Conservation (phyloP, 345 rosid species). For the Heritiera fomes region DNA sequence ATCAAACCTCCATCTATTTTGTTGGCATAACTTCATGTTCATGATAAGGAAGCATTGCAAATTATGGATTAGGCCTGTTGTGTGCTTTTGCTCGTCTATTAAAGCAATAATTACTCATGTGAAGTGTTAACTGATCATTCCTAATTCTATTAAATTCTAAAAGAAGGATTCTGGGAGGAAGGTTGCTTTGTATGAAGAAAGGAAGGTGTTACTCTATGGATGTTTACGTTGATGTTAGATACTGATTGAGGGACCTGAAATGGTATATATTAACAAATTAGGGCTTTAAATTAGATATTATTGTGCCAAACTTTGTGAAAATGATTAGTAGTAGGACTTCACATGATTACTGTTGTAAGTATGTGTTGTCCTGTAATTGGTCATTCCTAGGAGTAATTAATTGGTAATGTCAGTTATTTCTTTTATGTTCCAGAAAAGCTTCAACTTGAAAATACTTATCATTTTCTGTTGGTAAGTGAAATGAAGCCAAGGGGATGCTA, state of each 20-base stretch:
- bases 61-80: not conserved
- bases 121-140: not conserved
- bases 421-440: too few species aligned
- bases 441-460: too few species aligned
- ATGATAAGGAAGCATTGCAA: not conserved
- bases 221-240: not conserved
- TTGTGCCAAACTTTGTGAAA: not conserved
- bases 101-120: not conserved
- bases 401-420: too few species aligned
- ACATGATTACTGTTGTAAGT: too few species aligned
- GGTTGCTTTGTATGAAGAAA: not conserved
- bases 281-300: not conserved
- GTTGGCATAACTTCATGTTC: not conserved
- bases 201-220: not conserved
- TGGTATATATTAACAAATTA: not conserved
- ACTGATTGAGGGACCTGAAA: not conserved
- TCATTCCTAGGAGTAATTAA: too few species aligned
- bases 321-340: too few species aligned
- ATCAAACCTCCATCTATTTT: not conserved
- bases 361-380: too few species aligned
- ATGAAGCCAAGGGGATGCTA: too few species aligned
- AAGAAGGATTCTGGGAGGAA: not conserved
- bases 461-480: too few species aligned
- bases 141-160: too few species aligned
- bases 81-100: not conserved